Evolutionary conservation across 495 filamentous ascomycete species (phyloP).

Genomic region (Glarea lozoyensis): DNA sequence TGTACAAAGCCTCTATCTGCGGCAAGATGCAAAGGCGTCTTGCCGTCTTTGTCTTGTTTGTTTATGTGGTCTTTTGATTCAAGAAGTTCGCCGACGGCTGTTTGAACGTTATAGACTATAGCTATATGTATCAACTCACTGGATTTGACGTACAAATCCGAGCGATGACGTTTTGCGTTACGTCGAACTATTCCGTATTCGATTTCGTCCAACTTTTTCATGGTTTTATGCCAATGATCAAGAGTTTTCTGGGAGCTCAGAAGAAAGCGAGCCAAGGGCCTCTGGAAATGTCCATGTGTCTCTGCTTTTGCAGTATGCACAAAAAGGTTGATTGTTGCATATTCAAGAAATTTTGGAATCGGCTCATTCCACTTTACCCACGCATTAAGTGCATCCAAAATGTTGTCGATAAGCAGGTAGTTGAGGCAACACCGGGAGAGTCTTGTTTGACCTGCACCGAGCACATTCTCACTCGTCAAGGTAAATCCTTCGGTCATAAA

Average conservation of each 20-base stretch:
- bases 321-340: slow-evolving; percentile 4
- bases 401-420: slow-evolving; percentile 2
- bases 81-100: slow-evolving; percentile 1
- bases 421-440: slow-evolving; percentile 9
- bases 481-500: background rate
- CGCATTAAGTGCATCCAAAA: slow-evolving; percentile 1
- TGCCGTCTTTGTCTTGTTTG: slow-evolving; percentile 2
- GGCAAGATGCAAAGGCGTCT: slow-evolving; percentile 15
- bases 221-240: slow-evolving; percentile 1
- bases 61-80: background rate
- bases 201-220: slow-evolving; percentile 2
- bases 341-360: slow-evolving; percentile 2
- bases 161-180: background rate
- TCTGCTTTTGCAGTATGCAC: slow-evolving; percentile 8
- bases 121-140: slow-evolving; percentile 9
- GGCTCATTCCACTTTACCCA: background rate
- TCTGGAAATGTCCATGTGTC: no score
- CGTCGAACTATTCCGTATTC: background rate
- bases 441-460: slow-evolving; percentile 8
- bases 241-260: no score
- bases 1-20: slow-evolving; percentile 1
- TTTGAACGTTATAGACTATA: slow-evolving; percentile 5
- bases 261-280: no score
- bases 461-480: background rate
- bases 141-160: background rate